Percentiles rank a stretch among this genome's conserved stretches.
Conservation (phyloP, 1,139 yeast species). For the Suhomyces guaymorum region DNA sequence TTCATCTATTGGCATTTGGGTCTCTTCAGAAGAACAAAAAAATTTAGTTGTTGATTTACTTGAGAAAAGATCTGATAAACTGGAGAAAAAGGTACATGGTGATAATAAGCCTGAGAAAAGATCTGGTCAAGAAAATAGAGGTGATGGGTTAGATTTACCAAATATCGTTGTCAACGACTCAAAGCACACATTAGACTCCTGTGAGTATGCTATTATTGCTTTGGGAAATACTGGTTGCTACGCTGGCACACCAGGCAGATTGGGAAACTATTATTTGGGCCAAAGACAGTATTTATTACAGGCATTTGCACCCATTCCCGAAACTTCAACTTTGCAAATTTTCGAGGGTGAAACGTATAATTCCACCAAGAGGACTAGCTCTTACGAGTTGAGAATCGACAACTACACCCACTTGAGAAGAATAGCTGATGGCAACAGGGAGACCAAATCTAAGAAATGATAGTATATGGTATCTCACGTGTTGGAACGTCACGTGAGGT, state of each 20-base stretch:
- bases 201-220: constrained; percentile 17
- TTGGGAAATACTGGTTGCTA: constrained; percentile 4
- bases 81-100: too few species aligned
- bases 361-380: constrained; percentile 4
- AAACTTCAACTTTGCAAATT: constrained; percentile 11
- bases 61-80: constrained; percentile 5
- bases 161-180: constrained; percentile 8
- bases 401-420: too few species aligned
- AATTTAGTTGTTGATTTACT: constrained; percentile 27
- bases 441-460: too few species aligned
- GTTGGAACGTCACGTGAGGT: constrained; percentile 10
- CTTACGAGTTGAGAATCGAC: too few species aligned
- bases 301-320: constrained; percentile 9
- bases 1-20: constrained; percentile 40
- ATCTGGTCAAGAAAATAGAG: too few species aligned
- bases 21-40: constrained; percentile 42
- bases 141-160: too few species aligned
- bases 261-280: constrained; percentile 17
- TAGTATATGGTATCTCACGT: too few species aligned
- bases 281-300: constrained; percentile 3
- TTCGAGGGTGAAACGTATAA: constrained; percentile 12
- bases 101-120: too few species aligned
- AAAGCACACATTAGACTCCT: constrained; percentile 10
- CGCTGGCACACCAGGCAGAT: constrained; percentile 13
- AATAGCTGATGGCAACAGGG: too few species aligned